Base-by-base conservation (phyloP, 1,139 yeast genomes). In the Chernovozyma sophiae-reginae region DNA sequence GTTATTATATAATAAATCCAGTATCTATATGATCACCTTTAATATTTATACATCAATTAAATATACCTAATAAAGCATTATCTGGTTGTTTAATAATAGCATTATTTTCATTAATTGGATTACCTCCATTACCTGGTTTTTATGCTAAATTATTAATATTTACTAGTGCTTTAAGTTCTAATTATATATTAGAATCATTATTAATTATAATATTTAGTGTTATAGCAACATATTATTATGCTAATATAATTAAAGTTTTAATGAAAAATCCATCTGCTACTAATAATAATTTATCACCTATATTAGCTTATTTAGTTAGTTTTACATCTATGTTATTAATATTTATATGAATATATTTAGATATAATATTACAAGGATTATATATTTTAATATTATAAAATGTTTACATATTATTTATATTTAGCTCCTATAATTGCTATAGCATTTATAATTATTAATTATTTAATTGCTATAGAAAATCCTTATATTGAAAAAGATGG, bases 111-210 rank as follows among this genome's bases (percentile, higher is more conserved):
- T 47, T 48, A 48, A 48, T 48, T 26, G 52, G 52, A 35, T 48
- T 49, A 28, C 54, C 54, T 15, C 54, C 54, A 20, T 39, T 50
- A 46, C 39, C 45, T 30, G 55, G 54, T 33, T 50, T 50, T 31
- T 50, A 46, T 49, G 52, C 49, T 50, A 50, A 50, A 50, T 50
- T 38, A 31, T 50, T 43, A 44, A 37, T 50, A 28, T 42, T 50
- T 44, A 39, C 46, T 31, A 37, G 47, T 26, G 42, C 47, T 38
- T 40, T 50, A 39, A 40, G 39, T 42, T 38, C 43, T 41, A 52
- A 51, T 35, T 49, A 44, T 44, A 41, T 51, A 29, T 46, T 40
- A 35, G 45, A 45, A 44, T 31, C 48, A 32, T 34, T 44, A 34
- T 32, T 37, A 25, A 42, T 51, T 44, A 39, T 49, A 28, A 28